Evolutionary conservation across 23 red algal species (phyloP), one percentile per base, ranked within the genome.

Genomic region (Cyanidiococcus yangmingshanensis): DNA sequence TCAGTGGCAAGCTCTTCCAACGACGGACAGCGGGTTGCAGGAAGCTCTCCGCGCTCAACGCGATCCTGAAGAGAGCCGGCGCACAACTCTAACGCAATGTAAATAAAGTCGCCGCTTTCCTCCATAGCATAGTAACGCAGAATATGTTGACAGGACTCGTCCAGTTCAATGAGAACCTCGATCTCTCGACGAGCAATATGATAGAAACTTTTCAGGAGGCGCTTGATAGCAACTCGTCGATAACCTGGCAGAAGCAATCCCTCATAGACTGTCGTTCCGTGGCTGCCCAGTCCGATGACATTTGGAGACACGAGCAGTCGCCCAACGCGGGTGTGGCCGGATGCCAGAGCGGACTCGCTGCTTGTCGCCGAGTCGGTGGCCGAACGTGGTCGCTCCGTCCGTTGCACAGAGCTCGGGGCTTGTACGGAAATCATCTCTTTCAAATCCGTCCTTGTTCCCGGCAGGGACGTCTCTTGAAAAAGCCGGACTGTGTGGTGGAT

Each of bases 101-200:
- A 98, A 1, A 98, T 87, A 41, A 92, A 98, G 37, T 90, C 84
- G 1, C 78, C 71, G 79, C 87, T 88, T 74, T 98, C 94, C 68
- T 98, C 94, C 94, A 98, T 98, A 0, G 94, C 94, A 58, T 87
- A 98, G 79, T 98, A 98, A 21, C 88, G 87, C 33, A 98, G 71
- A 2, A 98, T 85, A 68, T 91, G 87, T 36, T 82, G 88, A 59
- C 82, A 85, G n/a, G 82, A 75, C 74, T 98, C 88, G 74, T 98
- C 94, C 37, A 98, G 79, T 39, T 87, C 86, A 41, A 98, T 90
- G 3, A 91, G 76, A 40, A 98, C 76, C 37, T 80, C 87, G 76
- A 98, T 98, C 67, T 98, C 94, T 57, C 80, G 74, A n/a, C 84
- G 59, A 21, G 94, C 94, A 33, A 80, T 84, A 25, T 89, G 84